Conservation (phyloP, 2,329 filamentous ascomycete genomes). For the Xylariaceae sp. region DNA sequence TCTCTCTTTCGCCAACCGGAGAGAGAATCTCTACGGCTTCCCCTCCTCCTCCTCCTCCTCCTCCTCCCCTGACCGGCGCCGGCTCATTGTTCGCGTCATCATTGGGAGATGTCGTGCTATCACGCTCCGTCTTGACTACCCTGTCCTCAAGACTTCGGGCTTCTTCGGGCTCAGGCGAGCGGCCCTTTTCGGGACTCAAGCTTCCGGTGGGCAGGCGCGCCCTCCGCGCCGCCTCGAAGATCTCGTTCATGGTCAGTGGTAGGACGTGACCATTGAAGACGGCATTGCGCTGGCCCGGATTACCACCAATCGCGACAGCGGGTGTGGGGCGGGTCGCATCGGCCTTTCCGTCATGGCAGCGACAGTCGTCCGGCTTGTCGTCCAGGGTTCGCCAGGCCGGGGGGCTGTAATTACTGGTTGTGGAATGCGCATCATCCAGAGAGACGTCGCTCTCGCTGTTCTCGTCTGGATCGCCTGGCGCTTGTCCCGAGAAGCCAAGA, state of each 20-base stretch:
- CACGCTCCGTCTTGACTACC: conserved; percentile 34
- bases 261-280: too few species aligned
- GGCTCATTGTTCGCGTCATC: conserved; percentile 16
- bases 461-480: conserved; percentile 34
- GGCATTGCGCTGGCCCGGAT: too few species aligned
- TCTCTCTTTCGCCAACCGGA: conserved; percentile 37
- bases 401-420: conserved; percentile 53
- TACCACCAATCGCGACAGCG: too few species aligned
- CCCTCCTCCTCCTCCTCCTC: too few species aligned
- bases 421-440: conserved; percentile 39
- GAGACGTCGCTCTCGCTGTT: conserved; percentile 36
- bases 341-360: conserved; percentile 56
- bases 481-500: conserved; percentile 36
- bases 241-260: conserved; percentile 20
- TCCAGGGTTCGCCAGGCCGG: conserved; percentile 58
- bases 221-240: conserved; percentile 47
- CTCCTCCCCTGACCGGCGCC: too few species aligned
- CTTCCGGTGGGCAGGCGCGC: conserved; percentile 53
- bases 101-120: conserved; percentile 24
- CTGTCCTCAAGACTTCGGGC: conserved; percentile 31
- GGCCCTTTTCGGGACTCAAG: conserved; percentile 49
- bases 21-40: conserved; percentile 16
- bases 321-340: conserved; percentile 43
- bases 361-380: conserved; percentile 52
- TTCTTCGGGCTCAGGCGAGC: conserved; percentile 43